Base-by-base conservation (phyloP, 2,329 filamentous ascomycete species). In the Xylariaceae sp. region DNA sequence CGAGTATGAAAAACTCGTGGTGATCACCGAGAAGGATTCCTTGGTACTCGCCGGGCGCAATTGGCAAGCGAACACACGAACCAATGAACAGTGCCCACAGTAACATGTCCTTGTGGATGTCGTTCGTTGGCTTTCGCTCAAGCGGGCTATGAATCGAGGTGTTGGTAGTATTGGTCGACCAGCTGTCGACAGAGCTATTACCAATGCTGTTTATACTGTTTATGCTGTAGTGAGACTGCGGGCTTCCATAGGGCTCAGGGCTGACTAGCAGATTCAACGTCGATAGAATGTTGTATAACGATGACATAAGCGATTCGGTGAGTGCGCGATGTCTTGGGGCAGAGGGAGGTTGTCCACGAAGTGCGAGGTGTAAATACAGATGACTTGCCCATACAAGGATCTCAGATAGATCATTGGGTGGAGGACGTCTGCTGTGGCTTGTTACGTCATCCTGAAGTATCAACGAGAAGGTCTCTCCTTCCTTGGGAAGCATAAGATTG, bases 21-120 rank as follows among this genome's bases (percentile, higher is more conserved):
- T 60, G 58, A 42, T 64, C 57, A 10, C 57, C 54, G 14, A 56
- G 48, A 14, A 55, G 38, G 12, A 50, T 44, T 5, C 53, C 45
- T 33, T 58, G 50, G 31, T 42, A 48, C n/a, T 57, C 53, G 17
- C 49, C 40, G 5, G 39, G 35, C 9, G 46, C 32, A 10, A 47
- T 39, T 2, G 61, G 60, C 6, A 58, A 32, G n/a, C 62, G 63
- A n/a, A 66, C 58, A 47, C 65, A 67, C 2, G 58, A 59, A 18
- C 63, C 65, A 1, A 64, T 48, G 53, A 64, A 67, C n/a, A 67
- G 60, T 14, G 56, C 53, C 65, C 65, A 67, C 2, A 67, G 57
- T 11, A 67, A 51, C 15, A 61, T 57, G 31, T 66, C 60, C 17
- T 59, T 55, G 15, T 64, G 58, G 6, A 67, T 52, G 4, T 64